These are phyloP conservation scores for Sporothrix phasma DNA, from an alignment of 2,329 filamentous ascomycete species.

Conservation along the genomic window DNA sequence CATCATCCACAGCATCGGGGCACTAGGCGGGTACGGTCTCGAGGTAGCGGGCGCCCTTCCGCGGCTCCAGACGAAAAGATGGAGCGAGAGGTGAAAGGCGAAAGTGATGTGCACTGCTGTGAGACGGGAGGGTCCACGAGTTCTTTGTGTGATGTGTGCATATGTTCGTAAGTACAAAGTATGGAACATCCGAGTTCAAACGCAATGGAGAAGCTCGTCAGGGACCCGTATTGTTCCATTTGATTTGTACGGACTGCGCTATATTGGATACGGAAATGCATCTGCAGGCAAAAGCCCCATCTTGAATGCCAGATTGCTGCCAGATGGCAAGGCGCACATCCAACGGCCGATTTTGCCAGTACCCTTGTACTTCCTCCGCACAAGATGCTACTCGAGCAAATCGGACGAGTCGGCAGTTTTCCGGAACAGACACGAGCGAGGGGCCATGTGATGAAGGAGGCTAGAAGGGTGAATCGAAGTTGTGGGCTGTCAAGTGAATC, in stretches of 20 bases:
- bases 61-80: not conserved
- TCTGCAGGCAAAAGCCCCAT: not conserved
- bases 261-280: not conserved
- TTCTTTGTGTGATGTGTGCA: not conserved
- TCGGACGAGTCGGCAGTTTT: conserved; percentile 8
- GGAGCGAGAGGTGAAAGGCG: not conserved
- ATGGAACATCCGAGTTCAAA: not conserved
- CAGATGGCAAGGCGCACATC: not conserved
- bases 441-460: not conserved
- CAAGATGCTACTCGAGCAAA: not conserved
- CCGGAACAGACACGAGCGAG: conserved; percentile 1
- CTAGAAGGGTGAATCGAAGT: not conserved
- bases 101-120: not conserved
- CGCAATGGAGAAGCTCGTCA: not conserved
- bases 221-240: not conserved
- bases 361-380: not conserved
- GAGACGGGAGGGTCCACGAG: not conserved
- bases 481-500: not conserved
- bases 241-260: not conserved
- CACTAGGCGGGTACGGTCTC: not conserved
- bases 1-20: not conserved
- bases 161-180: not conserved
- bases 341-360: conserved; percentile 1
- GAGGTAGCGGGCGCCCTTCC: not conserved
- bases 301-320: not conserved